Evolutionary conservation across 116 monocot species (phyloP).

Genomic region (Zostera marina): DNA sequence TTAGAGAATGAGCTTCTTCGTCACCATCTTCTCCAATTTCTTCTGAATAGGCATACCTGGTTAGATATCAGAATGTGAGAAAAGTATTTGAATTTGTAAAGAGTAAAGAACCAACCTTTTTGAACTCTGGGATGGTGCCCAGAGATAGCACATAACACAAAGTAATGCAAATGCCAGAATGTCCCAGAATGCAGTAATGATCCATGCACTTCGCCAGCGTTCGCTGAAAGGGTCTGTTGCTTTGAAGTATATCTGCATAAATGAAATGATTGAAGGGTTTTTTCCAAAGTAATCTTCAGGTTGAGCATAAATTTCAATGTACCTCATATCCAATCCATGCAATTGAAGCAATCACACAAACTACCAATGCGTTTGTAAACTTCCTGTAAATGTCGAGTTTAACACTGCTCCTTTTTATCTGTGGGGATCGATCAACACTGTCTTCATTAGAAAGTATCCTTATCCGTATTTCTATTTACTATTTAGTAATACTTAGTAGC

Average conservation of each 20-base stretch:
- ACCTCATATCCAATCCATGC: constrained; percentile 98
- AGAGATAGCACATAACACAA: constrained; percentile 65
- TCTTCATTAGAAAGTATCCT: neutral
- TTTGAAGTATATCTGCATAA: constrained; percentile 67
- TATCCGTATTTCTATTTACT: too few relatives aligned
- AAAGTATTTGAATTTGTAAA: neutral
- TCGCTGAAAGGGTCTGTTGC: constrained; percentile 87
- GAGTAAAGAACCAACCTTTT: constrained; percentile 16
- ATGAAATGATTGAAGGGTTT: too few relatives aligned
- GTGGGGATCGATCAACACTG: neutral
- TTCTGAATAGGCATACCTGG: constrained; percentile 79
- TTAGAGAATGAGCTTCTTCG: constrained; percentile 72
- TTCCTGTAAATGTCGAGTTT: constrained; percentile 91
- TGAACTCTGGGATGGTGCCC: constrained; percentile 86
- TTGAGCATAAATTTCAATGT: constrained; percentile 1
- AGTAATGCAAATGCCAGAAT: constrained; percentile 52
- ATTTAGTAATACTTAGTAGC: too few relatives aligned
- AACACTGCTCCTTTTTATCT: constrained; percentile 61
- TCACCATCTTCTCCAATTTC: constrained; percentile 58
- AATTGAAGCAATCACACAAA: constrained; percentile 78
- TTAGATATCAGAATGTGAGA: neutral
- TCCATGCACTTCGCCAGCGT: constrained; percentile 89
- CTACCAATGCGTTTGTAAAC: constrained; percentile 83
- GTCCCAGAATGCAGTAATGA: constrained; percentile 86
- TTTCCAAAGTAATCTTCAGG: neutral